phyloP scores from a whole-genome alignment of 768 basidiomycete genomes.

The Naematelia encephala region DNA sequence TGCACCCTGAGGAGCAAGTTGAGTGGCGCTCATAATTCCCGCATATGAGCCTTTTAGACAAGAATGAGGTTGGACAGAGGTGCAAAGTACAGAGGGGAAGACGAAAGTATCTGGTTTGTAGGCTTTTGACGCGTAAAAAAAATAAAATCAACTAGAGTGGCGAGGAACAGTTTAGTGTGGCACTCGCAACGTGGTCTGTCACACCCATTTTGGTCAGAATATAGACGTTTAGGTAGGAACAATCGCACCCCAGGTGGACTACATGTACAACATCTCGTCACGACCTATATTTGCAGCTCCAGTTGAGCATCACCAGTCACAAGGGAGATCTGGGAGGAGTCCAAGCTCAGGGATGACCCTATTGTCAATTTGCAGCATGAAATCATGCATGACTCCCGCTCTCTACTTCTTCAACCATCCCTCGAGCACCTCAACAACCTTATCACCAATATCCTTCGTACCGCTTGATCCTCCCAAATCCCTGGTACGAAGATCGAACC shows the following conservation, averaged over 20 bases:
- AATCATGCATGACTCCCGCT: no score
- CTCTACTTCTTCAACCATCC: conserved; percentile 53
- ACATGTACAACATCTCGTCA: no score
- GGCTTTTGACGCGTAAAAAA: background rate
- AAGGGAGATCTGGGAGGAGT: no score
- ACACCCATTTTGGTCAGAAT: background rate
- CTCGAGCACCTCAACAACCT: conserved; percentile 70
- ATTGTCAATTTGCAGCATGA: no score
- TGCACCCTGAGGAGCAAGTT: background rate
- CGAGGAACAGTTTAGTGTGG: no score
- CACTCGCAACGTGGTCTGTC: background rate
- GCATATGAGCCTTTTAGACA: no score
- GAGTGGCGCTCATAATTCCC: background rate
- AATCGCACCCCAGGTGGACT: no score
- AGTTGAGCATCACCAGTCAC: no score
- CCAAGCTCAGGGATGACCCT: no score
- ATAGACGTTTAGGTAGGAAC: no score
- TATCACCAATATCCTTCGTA: conserved; percentile 79
- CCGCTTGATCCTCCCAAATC: conserved; percentile 77
- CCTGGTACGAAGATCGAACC: conserved; percentile 72
- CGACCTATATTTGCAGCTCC: no score
- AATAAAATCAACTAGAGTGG: background rate
- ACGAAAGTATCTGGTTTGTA: background rate
- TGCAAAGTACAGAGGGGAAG: background rate
- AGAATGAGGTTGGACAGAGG: no score